Percentiles rank a stretch among this genome's conserved stretches.
Conservation (phyloP, 192 early-diverging fungal species). For the Coemansia umbellata region DNA sequence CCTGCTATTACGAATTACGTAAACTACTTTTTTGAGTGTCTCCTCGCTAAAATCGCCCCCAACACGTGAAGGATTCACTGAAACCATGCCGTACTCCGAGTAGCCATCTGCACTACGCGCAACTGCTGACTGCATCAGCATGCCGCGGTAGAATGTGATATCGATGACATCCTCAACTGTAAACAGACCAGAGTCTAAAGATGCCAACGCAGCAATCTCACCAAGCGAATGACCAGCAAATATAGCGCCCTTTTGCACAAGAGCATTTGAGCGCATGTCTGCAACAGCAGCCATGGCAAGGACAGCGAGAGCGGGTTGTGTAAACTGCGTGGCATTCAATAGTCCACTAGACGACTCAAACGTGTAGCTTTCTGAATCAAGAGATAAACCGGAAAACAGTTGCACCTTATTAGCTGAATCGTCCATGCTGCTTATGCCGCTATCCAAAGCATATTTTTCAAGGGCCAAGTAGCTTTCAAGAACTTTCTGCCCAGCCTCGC, state of each 20-base stretch:
- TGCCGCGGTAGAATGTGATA: conserved; percentile 89
- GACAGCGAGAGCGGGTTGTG: conserved; percentile 78
- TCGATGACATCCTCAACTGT: conserved; percentile 79
- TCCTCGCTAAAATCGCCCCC: conserved; percentile 70
- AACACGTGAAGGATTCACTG: conserved; percentile 84
- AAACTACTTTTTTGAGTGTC: conserved; percentile 62
- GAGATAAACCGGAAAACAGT: conserved; percentile 56
- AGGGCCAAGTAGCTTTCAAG: conserved; percentile 77
- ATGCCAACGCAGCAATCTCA: conserved; percentile 82
- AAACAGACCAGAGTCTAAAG: conserved; percentile 69
- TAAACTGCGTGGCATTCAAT: conserved; percentile 91
- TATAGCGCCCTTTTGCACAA: conserved; percentile 71
- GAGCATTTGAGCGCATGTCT: conserved; percentile 80
- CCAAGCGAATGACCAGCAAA: conserved; percentile 95
- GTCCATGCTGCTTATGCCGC: conserved; percentile 25
- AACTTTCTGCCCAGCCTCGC: conserved; percentile 73
- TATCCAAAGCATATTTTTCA: conserved; percentile 27
- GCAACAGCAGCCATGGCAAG: conserved; percentile 84
- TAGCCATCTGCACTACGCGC: conserved; percentile 70
- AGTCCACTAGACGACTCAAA: conserved; percentile 78
- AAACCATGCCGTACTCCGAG: conserved; percentile 92
- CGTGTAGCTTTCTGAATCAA: conserved; percentile 70
- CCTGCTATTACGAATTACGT: conserved; percentile 66
- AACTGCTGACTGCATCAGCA: conserved; percentile 94
- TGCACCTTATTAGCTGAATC: conserved; percentile 40